Base-by-base conservation (phyloP, 345 rosid species). In the Pelargonium nanum region DNA sequence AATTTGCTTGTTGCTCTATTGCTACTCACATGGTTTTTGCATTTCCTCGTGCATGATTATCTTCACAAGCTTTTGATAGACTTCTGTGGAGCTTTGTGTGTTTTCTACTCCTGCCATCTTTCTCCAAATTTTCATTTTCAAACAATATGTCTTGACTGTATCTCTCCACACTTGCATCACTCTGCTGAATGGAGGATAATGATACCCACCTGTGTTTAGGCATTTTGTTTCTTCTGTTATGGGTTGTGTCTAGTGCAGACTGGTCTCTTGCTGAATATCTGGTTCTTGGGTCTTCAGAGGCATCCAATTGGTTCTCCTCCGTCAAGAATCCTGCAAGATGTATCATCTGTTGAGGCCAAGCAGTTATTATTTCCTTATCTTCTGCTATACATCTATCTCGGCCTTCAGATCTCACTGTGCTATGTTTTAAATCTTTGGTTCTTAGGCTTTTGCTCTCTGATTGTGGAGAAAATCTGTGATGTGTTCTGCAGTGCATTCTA, bases 81-180 rank as follows among this genome's bases (percentile, higher is more conserved):
- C 55, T 53, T 19, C 45, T 52, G 53, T 22, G 65, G 23, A 61
- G 59, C 54, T 63, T 67, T 4, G 20, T 16, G 28, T 72, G 60
- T 64, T 54, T 56, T 63, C 62, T 67, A 28, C 45, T 56, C 60
- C 51, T 63, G 56, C 58, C 57, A 22, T 63, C 62, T 57, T 56
- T 67, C 48, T 58, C 58, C 55, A 44, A 32, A 30, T 67, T 48
- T 59, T 61, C 68, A 22, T 59, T 30, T 25, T 72, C 76, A 24
- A 63, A 72, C 61, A 70, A 21, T 40, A 67, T 67, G 62, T 75
- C 75, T 51, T 70, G 78, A 59, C 70, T 75, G 57, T 70, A 70
- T 61, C 66, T 62, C 26, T 75, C 75, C 0, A 64, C 69, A 24
- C 75, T 64, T 22, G 67, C 72, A 23, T 70, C 75, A 70, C 69